These are phyloP conservation scores for Apiotrichum sp. DNA, from an alignment of 1,284 basidiomycete genomes.

Conservation along the genomic window DNA sequence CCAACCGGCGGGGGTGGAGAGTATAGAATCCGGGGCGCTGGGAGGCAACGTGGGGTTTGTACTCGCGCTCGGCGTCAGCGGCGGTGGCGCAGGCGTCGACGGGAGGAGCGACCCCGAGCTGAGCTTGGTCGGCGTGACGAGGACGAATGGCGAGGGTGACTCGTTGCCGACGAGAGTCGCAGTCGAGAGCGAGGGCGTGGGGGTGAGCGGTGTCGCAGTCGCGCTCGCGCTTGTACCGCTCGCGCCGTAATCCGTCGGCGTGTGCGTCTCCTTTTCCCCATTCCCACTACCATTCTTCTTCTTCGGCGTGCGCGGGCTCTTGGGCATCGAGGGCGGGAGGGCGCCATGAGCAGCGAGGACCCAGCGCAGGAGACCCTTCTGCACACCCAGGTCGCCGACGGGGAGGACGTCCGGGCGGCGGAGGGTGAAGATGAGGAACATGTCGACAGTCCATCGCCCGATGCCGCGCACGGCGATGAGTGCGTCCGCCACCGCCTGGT, in stretches of 20 bases:
- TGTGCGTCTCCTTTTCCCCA: conserved; percentile 21
- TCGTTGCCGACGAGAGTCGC: neutral
- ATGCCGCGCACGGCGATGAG: conserved; percentile 74
- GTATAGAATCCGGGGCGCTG: conserved; percentile 7
- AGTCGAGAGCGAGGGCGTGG: neutral
- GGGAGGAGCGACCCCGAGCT: neutral
- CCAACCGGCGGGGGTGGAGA: conserved; percentile 17
- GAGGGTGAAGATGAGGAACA: conserved; percentile 84
- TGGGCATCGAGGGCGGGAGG: conserved; percentile 10
- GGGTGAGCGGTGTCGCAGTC: neutral
- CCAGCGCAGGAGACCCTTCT: conserved; percentile 71
- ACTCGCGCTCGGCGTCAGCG: conserved; percentile 9
- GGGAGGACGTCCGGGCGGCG: conserved; percentile 75
- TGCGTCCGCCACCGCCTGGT: conserved; percentile 67
- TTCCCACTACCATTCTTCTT: conserved; percentile 27
- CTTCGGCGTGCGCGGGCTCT: conserved; percentile 44
- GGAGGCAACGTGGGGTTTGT: conserved; percentile 15
- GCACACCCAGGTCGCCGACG: conserved; percentile 74
- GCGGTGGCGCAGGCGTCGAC: conserved; percentile 14
- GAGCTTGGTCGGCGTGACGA: conserved; percentile 8
- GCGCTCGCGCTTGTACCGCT: conserved; percentile 1
- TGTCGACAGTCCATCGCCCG: conserved; percentile 64
- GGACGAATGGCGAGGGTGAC: neutral
- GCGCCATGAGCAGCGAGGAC: conserved; percentile 59
- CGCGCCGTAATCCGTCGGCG: neutral